Evolutionary conservation across 2,329 filamentous ascomycete genomes (phyloP).

Genomic region (Podosphaera aphanis): DNA sequence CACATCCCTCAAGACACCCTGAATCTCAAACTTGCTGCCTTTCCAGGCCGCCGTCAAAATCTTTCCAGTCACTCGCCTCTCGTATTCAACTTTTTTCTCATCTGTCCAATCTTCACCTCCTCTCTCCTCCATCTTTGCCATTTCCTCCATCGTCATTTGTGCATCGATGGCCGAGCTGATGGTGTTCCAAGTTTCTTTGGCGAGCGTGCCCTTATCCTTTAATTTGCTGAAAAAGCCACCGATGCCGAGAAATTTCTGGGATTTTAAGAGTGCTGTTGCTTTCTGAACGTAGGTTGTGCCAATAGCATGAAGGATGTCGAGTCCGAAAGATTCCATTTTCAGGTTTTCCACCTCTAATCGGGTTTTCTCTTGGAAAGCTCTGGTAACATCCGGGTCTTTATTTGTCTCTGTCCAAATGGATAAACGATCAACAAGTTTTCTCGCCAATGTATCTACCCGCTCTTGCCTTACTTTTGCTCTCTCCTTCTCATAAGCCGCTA

Average conservation of each 20-base stretch:
- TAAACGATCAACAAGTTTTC: constrained; percentile 73
- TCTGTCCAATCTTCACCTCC: constrained; percentile 97
- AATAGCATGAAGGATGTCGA: constrained; percentile 90
- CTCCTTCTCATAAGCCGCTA: constrained; percentile 73
- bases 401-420: constrained; percentile 96
- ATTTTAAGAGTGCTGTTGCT: constrained; percentile 68
- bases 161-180: constrained; percentile 91
- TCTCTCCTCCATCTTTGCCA: constrained; percentile 85
- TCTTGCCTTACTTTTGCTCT: constrained; percentile 66
- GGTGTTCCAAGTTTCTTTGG: constrained; percentile 97
- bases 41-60: constrained; percentile 92
- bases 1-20: constrained; percentile 81
- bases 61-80: constrained; percentile 89
- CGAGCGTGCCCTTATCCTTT: constrained; percentile 87
- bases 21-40: constrained; percentile 93
- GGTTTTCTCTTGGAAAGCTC: constrained; percentile 83
- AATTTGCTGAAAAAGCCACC: constrained; percentile 82
- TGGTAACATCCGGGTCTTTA: constrained; percentile 62
- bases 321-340: constrained; percentile 96
- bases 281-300: constrained; percentile 79
- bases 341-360: constrained; percentile 87
- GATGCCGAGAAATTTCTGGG: constrained; percentile 90
- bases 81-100: constrained; percentile 86
- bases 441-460: constrained; percentile 60
- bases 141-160: constrained; percentile 96